These are phyloP conservation scores for Taphrina confusa DNA, from an alignment of 1,139 yeast species.

Conservation along the genomic window DNA sequence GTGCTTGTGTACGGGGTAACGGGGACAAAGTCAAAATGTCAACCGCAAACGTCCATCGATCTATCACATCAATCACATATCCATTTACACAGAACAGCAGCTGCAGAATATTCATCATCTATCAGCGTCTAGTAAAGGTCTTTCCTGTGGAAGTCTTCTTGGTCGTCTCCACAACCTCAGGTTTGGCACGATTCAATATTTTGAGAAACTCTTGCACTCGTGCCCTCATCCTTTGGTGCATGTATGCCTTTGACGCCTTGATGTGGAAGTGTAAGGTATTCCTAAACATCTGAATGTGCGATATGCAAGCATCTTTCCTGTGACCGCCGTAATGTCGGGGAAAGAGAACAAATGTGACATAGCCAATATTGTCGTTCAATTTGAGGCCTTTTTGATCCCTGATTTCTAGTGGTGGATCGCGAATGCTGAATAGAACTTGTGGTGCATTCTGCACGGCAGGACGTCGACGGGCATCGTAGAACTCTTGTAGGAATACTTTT, in stretches of 20 bases:
- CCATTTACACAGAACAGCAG: too few species aligned
- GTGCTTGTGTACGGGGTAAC: too few species aligned
- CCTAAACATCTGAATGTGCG: constrained; percentile 87
- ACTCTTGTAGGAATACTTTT: constrained; percentile 91
- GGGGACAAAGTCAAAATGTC: too few species aligned
- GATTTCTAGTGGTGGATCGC: constrained; percentile 92
- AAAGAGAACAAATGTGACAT: constrained; percentile 54
- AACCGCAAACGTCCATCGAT: too few species aligned
- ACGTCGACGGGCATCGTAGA: constrained; percentile 94
- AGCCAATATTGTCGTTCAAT: constrained; percentile 48
- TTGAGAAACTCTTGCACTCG: constrained; percentile 91
- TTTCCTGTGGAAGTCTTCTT: constrained; percentile 50
- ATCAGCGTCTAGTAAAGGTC: constrained; percentile 19
- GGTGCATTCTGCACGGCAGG: constrained; percentile 93
- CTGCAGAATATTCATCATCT: not conserved
- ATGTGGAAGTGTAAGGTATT: constrained; percentile 98
- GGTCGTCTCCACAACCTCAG: constrained; percentile 83
- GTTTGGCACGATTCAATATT: constrained; percentile 94
- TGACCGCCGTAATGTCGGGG: constrained; percentile 61
- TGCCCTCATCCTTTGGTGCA: constrained; percentile 97
- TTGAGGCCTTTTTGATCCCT: constrained; percentile 46
- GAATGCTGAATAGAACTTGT: constrained; percentile 86
- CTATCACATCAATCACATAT: too few species aligned
- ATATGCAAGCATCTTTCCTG: constrained; percentile 66
- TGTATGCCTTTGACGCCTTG: constrained; percentile 95